Percentiles rank a stretch among this genome's conserved stretches.
Evolutionary conservation across 805 yeast genomes (phyloP).

Genomic region (Lipomyces yamadae): DNA sequence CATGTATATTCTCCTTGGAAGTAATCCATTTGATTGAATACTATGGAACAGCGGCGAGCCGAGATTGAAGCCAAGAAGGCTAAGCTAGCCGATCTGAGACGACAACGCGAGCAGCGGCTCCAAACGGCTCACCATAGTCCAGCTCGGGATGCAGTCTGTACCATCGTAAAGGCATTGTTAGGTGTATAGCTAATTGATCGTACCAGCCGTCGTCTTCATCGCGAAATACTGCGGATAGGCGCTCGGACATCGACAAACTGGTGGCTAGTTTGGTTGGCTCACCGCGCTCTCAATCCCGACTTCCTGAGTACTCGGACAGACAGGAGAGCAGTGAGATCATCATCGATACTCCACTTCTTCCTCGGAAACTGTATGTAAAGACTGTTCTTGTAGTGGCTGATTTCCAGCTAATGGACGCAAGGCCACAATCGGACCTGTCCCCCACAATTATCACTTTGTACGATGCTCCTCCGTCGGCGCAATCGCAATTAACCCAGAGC

Average conservation of each 20-base stretch:
- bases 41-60: conserved; percentile 44
- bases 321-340: background rate
- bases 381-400: background rate
- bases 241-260: conserved; percentile 41
- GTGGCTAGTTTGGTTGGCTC: conserved; percentile 40
- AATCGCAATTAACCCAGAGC: background rate
- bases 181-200: background rate
- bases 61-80: conserved; percentile 60
- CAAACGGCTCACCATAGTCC: conserved; percentile 7
- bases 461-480: conserved; percentile 8
- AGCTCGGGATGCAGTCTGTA: conserved; percentile 19
- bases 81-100: conserved; percentile 57
- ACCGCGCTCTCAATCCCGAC: conserved; percentile 10
- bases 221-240: conserved; percentile 12
- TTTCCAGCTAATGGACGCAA: background rate
- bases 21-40: background rate
- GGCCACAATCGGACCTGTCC: background rate
- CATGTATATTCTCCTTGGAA: background rate
- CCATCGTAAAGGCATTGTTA: background rate
- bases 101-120: conserved; percentile 49
- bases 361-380: background rate
- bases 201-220: conserved; percentile 18
- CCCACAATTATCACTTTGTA: conserved; percentile 15
- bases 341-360: background rate
- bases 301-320: background rate